Evolutionary conservation across 441 rosid species (phyloP), one percentile per base, ranked within the genome.

Genomic region (Gossypium armourianum): DNA sequence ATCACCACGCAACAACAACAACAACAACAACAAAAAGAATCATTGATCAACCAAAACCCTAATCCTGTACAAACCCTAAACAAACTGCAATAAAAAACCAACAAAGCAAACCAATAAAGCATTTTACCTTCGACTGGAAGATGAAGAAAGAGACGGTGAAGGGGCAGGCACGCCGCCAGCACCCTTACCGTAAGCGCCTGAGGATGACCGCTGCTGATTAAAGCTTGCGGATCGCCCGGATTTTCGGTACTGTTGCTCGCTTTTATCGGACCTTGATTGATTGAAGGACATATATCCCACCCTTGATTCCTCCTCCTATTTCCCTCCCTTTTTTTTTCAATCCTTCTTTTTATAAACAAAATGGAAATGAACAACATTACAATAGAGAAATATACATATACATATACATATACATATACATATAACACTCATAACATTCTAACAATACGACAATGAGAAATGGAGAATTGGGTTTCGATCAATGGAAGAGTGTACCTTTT

Each of bases 261-360:
- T 85, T 87, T 86, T 87, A 40, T 90, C 97, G 73, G 92, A 60
- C 90, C 96, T 80, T 65, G 96, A 66, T 88, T 90, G 99, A 86
- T 92, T 89, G 95, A 83, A 84, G 89, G 99, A 92, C 99, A 95
- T 95, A 95, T 95, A 84, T 87, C 74, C 86, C 29, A 75, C 28
- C 13, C 28, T 56, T 21, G 60, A 20, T 21, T 70, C 74, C 78
- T 69, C 71, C 77, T 71, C 58, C 71, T 24, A 15, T 28, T 47
- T 49, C 55, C 26, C 49, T 59, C 49, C 36, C 17, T 15, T 47
- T 26, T 32, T 28, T 32, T 29, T 17, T 43, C n/a, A 24, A 5
- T 15, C n/a, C 47, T 26, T 56, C 60, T 56, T 56, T 20, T 54
- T 57, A 73, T 65, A 76, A 69, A 50, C 24, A 60, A 64, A 47